Percentiles rank a stretch among this genome's conserved stretches.
These are phyloP conservation scores for Samsoniella hepiali DNA, from an alignment of 2,329 filamentous ascomycete species.

Conservation along the genomic window DNA sequence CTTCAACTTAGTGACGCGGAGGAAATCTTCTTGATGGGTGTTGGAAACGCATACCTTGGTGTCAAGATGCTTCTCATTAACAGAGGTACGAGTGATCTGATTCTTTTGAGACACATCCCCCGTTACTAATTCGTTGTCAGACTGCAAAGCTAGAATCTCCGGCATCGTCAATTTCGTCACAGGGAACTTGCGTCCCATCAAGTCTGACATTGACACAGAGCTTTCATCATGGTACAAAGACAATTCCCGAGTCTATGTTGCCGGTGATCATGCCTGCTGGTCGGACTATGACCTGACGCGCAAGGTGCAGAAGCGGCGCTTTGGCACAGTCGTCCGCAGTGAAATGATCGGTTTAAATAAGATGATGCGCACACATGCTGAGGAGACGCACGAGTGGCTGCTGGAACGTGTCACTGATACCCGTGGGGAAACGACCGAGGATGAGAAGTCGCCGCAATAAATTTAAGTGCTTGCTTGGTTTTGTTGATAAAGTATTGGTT, in stretches of 20 bases:
- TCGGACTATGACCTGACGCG: conserved; percentile 55
- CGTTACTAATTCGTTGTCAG: conserved; percentile 31
- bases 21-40: conserved; percentile 80
- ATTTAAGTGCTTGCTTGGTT: background rate
- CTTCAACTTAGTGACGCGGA: conserved; percentile 71
- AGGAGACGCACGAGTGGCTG: conserved; percentile 53
- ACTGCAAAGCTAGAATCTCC: conserved; percentile 64
- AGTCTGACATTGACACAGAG: conserved; percentile 70
- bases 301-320: conserved; percentile 59
- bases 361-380: conserved; percentile 56
- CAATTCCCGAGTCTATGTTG: conserved; percentile 77
- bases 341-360: conserved; percentile 45
- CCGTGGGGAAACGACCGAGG: conserved; percentile 47
- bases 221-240: conserved; percentile 79
- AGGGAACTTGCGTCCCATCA: conserved; percentile 72
- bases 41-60: conserved; percentile 84
- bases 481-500: background rate
- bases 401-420: conserved; percentile 35
- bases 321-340: conserved; percentile 56
- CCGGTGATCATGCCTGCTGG: conserved; percentile 74
- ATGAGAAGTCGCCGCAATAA: conserved; percentile 38
- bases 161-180: conserved; percentile 80
- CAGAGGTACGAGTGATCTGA: conserved; percentile 50
- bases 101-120: background rate
- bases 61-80: conserved; percentile 77